phyloP scores from a whole-genome alignment of 2,329 filamentous ascomycete species.

The Fusarium anthophilum region DNA sequence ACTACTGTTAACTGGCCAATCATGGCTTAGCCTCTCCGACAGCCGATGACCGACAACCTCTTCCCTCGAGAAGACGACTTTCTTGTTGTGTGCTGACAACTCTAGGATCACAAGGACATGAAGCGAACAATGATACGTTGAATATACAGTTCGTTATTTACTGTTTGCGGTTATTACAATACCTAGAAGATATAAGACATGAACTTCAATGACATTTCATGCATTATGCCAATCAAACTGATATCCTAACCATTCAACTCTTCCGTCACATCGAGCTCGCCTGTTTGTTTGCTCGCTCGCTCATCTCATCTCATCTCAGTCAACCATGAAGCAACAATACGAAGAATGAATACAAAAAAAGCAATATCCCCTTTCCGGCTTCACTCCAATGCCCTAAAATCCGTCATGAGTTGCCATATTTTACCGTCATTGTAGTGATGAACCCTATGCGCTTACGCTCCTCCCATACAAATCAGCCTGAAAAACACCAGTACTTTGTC shows the following conservation, averaged over 20 bases:
- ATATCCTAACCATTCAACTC: constrained; percentile 38
- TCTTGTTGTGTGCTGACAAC: constrained; percentile 20
- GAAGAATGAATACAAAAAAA: constrained; percentile 18
- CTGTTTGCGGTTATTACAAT: not conserved
- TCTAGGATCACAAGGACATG: constrained; percentile 24
- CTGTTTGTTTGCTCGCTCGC: constrained; percentile 5
- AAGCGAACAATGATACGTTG: constrained; percentile 3
- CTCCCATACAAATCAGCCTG: constrained; percentile 37
- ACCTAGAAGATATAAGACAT: constrained; percentile 13
- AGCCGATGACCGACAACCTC: constrained; percentile 43
- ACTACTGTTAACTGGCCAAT: constrained; percentile 39
- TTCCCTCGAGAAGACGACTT: constrained; percentile 25
- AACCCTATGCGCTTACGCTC: constrained; percentile 24
- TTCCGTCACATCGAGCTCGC: constrained; percentile 11
- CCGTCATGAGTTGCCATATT: constrained; percentile 35
- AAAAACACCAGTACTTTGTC: constrained; percentile 37
- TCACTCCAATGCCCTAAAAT: constrained; percentile 28
- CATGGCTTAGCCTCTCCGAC: constrained; percentile 41
- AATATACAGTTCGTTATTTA: not conserved
- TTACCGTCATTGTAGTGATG: constrained; percentile 34
- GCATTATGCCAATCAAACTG: constrained; percentile 39
- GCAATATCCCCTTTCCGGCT: constrained; percentile 28
- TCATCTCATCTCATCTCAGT: constrained; percentile 8
- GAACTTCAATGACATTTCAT: constrained; percentile 33
- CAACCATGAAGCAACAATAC: constrained; percentile 18